Evolutionary conservation across 2,329 filamentous ascomycete genomes (phyloP), one percentile per base, ranked within the genome.

Genomic region (Akanthomyces lecanii): DNA sequence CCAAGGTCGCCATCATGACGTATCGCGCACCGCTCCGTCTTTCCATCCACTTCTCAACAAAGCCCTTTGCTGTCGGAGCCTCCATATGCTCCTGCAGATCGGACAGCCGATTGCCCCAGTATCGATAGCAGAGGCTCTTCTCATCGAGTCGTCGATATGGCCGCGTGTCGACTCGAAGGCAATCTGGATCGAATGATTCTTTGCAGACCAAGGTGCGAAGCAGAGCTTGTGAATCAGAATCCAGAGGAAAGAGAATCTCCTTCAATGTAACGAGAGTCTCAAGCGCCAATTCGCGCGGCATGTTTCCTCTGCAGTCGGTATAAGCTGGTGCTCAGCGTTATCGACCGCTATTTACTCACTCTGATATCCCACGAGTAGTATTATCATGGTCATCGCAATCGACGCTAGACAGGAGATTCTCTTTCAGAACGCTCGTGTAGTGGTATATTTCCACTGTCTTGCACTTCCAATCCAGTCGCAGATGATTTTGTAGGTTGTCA

Each of bases 1-100:
- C 57, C 48, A 70, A 48, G 12, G 67, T 70, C 18, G 67, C 69
- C 67, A 70, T 66, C 69, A 70, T 69, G 36, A 66, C 59, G 53
- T 69, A 65, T 12, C 67, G 65, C 8, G 67, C 65, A 25, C 67
- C 65, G 56, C 67, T 70, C 36, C 64, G 65, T 16, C 68, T 56
- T 56, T 70, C 63, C 1, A 68, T 33, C 56, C 58, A 62, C 25
- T 56, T 53, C 30, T 68, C 64, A 1, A 70, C 25, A 47, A 50
- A 64, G 14, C 66, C 66, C 14, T 59, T 58, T 0, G 68, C 67
- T 4, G 65, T 56, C 1, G 67, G 68, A 18, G 67, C 61, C 45
- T 68, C 52, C 3, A 68, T 48, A 52, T 69, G 66, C 14, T 69
- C 57, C 11, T 65, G 42, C 11, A 70, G 59, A 5, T 66, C 64